Evolutionary conservation across 164 flowering plant species (phyloP).

Genomic region (Nelumbo lutea): DNA sequence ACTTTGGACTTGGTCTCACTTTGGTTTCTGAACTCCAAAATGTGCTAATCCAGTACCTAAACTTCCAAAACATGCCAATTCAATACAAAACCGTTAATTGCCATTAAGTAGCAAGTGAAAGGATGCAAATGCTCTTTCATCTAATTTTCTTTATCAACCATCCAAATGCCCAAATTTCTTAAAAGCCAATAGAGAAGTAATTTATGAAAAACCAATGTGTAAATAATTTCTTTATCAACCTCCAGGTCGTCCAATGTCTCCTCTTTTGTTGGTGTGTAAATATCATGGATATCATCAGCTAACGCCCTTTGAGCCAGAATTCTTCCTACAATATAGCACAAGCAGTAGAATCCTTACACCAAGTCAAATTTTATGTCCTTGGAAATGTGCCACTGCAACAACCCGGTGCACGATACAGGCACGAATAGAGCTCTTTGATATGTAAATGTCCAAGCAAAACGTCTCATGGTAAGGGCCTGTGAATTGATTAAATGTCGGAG

Average conservation of each 20-base stretch:
- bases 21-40: too few species aligned
- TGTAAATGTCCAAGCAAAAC: conserved; percentile 76
- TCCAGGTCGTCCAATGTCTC: conserved; percentile 52
- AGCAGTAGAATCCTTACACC: conserved; percentile 49
- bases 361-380: conserved; percentile 83
- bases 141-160: too few species aligned
- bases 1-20: too few species aligned
- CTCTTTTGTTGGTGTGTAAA: conserved; percentile 83
- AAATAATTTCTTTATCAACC: too few species aligned
- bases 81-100: too few species aligned
- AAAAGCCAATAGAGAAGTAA: too few species aligned
- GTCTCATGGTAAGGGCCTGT: conserved; percentile 87
- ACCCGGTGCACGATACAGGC: conserved; percentile 86
- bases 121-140: too few species aligned
- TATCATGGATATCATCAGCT: conserved; percentile 86
- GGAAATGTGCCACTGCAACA: conserved; percentile 82
- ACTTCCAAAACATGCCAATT: too few species aligned
- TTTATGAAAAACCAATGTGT: too few species aligned
- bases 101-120: too few species aligned
- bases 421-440: conserved; percentile 80
- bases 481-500: conserved; percentile 67
- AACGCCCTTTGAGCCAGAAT: conserved; percentile 78
- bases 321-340: conserved; percentile 68
- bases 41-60: too few species aligned
- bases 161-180: too few species aligned